phyloP scores from a whole-genome alignment of 495 filamentous ascomycete genomes.

The Talaromyces nanjingensis region DNA sequence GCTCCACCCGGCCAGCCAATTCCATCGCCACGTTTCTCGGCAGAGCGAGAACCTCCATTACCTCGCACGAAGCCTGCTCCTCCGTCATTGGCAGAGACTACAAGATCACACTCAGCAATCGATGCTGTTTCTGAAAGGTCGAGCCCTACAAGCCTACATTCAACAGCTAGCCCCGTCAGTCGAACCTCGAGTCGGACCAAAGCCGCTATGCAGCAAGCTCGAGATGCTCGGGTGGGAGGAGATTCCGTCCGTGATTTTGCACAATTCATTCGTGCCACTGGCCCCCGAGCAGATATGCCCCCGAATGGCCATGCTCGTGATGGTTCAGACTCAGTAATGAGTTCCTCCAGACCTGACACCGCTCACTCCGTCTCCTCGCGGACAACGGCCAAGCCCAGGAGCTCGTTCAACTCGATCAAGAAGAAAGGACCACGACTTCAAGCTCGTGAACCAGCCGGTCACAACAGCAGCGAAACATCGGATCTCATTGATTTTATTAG shows the following conservation, averaged over 20 bases:
- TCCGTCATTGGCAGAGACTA: constrained; percentile 13
- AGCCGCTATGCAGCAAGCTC: constrained; percentile 37
- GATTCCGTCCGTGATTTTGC: constrained; percentile 72
- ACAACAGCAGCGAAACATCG: constrained; percentile 57
- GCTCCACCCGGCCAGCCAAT: constrained; percentile 23
- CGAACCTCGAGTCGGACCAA: constrained; percentile 16
- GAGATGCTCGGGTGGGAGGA: constrained; percentile 58
- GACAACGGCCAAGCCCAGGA: constrained; percentile 1
- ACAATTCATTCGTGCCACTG: constrained; percentile 78
- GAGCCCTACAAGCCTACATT: background rate
- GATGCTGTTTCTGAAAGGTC: background rate
- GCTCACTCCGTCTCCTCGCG: constrained; percentile 4
- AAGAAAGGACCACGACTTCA: constrained; percentile 44
- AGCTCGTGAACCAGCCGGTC: constrained; percentile 62
- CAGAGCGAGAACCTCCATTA: constrained; percentile 9
- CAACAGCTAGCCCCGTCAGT: constrained; percentile 2
- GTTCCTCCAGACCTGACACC: constrained; percentile 5
- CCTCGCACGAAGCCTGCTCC: background rate
- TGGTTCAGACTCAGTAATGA: constrained; percentile 3
- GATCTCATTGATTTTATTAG: constrained; percentile 95
- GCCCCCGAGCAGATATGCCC: constrained; percentile 35
- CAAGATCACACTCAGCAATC: constrained; percentile 15
- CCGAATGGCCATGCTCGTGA: background rate
- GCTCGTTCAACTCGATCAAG: background rate
- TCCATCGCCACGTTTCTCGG: constrained; percentile 8